Evolutionary conservation across 306 rosid genomes (phyloP).

Genomic region (Clitoria ternatea): DNA sequence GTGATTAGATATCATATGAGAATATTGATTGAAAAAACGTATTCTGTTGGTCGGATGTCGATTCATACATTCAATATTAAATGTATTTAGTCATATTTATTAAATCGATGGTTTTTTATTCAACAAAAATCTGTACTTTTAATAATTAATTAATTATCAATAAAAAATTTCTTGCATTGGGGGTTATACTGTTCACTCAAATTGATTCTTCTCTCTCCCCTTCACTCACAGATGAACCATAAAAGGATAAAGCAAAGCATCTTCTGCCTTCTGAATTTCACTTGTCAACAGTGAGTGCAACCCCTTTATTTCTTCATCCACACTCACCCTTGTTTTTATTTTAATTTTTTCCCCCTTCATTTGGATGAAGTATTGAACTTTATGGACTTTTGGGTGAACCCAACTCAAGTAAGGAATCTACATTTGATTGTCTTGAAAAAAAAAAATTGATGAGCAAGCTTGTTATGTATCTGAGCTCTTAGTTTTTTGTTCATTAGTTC

Average conservation of each 20-base stretch:
- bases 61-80: too few species aligned
- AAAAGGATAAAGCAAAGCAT: conserved; percentile 55
- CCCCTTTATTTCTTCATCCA: conserved; percentile 20
- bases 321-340: conserved; percentile 8
- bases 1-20: too few species aligned
- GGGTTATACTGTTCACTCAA: conserved; percentile 23
- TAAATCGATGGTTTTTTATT: too few species aligned
- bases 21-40: neutral
- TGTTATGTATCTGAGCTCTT: conserved; percentile 6
- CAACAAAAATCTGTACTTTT: conserved; percentile 8
- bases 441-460: conserved; percentile 19
- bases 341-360: neutral
- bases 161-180: conserved; percentile 25
- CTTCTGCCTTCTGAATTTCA: conserved; percentile 20
- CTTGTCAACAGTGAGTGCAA: conserved; percentile 35
- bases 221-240: neutral
- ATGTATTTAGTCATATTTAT: too few species aligned
- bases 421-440: conserved; percentile 15
- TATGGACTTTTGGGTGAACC: conserved; percentile 28
- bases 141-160: neutral
- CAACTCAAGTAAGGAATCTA: conserved; percentile 57
- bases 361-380: conserved; percentile 35
- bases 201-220: neutral
- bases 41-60: too few species aligned
- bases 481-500: conserved; percentile 14